These are phyloP conservation scores for Geotrichum phurueaensis DNA, from an alignment of 1,139 yeast species.

Conservation along the genomic window DNA sequence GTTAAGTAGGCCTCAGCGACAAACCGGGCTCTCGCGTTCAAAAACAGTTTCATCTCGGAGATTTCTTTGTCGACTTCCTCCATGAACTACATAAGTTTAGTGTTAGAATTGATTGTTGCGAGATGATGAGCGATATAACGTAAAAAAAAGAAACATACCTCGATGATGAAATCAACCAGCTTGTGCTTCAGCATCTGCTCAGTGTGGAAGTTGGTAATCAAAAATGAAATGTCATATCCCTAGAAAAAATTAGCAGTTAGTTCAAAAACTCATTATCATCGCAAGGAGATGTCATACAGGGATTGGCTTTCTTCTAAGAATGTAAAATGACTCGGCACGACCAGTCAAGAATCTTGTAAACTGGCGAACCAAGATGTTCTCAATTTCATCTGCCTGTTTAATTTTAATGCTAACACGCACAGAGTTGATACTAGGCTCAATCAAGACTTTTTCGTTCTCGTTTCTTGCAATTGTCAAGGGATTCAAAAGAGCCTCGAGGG, in stretches of 20 bases:
- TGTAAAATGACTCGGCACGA: constrained; percentile 90
- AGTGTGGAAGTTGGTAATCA: constrained; percentile 90
- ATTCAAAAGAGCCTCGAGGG: constrained; percentile 78
- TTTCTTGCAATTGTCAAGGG: constrained; percentile 90
- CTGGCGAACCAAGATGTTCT: constrained; percentile 85
- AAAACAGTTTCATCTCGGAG: constrained; percentile 94
- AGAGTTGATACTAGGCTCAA: constrained; percentile 91
- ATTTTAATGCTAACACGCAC: constrained; percentile 80
- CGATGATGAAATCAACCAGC: constrained; percentile 91
- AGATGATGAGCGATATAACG: background rate
- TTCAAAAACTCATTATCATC: background rate
- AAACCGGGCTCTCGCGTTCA: constrained; percentile 96
- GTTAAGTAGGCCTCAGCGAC: constrained; percentile 92
- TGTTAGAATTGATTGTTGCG: constrained; percentile 4
- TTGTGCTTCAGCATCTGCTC: constrained; percentile 94
- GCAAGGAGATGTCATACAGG: constrained; percentile 29
- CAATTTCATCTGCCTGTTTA: constrained; percentile 97
- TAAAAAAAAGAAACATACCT: constrained; percentile 29
- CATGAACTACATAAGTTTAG: constrained; percentile 51
- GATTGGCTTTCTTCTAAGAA: constrained; percentile 85
- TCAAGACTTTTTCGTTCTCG: constrained; percentile 85
- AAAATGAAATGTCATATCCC: constrained; percentile 89
- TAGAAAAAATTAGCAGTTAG: constrained; percentile 1
- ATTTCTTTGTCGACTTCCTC: constrained; percentile 98
- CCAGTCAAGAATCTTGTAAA: constrained; percentile 90